Base-by-base conservation (phyloP, 2,329 filamentous ascomycete genomes). In the Bipolaris victoriae region DNA sequence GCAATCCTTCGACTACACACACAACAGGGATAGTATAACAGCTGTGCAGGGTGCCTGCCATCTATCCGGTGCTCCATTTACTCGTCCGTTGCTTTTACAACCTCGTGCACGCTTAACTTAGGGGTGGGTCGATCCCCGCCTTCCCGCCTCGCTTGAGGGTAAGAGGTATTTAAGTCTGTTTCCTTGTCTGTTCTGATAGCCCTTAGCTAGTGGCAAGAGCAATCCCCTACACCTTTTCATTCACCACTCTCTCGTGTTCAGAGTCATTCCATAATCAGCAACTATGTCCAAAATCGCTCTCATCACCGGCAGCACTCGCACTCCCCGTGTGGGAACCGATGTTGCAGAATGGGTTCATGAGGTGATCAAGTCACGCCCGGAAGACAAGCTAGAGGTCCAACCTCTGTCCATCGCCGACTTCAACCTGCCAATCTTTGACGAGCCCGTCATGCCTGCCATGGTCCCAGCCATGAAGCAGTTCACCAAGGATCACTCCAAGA, bases 371-470 rank as follows among this genome's bases (percentile, higher is more conserved):
- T 46, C 55, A 18, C 50, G 55, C 39, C 45, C 55, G 11, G 18
- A 43, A 46, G 50, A 58, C 50, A 54, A 50, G 22, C 50, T 58
- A 37, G 10, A 20, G 29, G 43, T 58, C 35, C 22, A 49, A 40
- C 50, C 55, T 24, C 50, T 52, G 39, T 50, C 51, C 55, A 52
- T 81, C 15, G 67, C 68, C 29, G 63, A 73, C 36, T 77, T 76
- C 59, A 74, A 76, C 48, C 78, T 84, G 6, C 81, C 81, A 9
- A 62, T 83, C 6, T 81, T 70, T 49, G 75, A 82, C 61, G 81
- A 85, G 66, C 60, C 70, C 0, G 69, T 74, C 10, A 66, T 77
- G 10, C 81, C 80, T 0, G 70, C 69, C 15, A 69, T 75, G 60
- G 73, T 82, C 0, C 79, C 79, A 2, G 64, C 60, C 0, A 55